phyloP scores from a whole-genome alignment of 805 yeast species.

The Groenewaldozyma tartarivorans region DNA sequence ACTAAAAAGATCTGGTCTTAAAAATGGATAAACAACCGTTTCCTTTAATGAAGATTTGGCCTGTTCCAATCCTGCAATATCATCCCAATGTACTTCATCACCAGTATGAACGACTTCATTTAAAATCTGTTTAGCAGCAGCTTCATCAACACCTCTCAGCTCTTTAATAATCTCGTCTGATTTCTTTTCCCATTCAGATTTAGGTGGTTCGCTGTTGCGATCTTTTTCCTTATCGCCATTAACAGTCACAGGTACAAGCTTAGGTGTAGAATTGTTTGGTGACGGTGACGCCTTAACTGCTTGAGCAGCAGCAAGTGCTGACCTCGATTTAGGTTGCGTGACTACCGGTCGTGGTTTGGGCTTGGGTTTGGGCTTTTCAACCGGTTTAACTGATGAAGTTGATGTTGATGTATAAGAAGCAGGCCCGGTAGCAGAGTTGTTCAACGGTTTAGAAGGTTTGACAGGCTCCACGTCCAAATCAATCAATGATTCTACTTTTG shows the following conservation, averaged over 20 bases:
- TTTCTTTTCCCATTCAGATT: constrained; percentile 26
- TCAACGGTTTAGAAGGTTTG: background rate
- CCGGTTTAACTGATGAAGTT: background rate
- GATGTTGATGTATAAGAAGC: background rate
- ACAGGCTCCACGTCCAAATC: constrained; percentile 1
- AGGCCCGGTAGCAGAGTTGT: background rate
- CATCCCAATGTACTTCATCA: constrained; percentile 90
- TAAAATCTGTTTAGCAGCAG: constrained; percentile 72
- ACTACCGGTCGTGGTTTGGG: too few species aligned
- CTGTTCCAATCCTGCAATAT: constrained; percentile 83
- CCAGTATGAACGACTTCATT: constrained; percentile 85
- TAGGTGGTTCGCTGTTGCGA: background rate
- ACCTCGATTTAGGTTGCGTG: too few species aligned
- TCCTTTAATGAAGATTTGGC: constrained; percentile 87
- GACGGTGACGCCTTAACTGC: background rate
- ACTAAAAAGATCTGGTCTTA: constrained; percentile 84
- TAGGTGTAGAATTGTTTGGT: constrained; percentile 2
- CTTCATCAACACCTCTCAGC: constrained; percentile 61
- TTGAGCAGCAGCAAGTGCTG: too few species aligned
- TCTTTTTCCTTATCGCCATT: background rate
- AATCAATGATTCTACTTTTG: background rate
- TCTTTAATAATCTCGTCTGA: constrained; percentile 26
- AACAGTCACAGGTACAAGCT: constrained; percentile 6
- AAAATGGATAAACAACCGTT: constrained; percentile 90
- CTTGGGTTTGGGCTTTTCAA: too few species aligned